These are phyloP conservation scores for Rhizopogon vinicolor DNA, from an alignment of 768 basidiomycete species.

Conservation along the genomic window DNA sequence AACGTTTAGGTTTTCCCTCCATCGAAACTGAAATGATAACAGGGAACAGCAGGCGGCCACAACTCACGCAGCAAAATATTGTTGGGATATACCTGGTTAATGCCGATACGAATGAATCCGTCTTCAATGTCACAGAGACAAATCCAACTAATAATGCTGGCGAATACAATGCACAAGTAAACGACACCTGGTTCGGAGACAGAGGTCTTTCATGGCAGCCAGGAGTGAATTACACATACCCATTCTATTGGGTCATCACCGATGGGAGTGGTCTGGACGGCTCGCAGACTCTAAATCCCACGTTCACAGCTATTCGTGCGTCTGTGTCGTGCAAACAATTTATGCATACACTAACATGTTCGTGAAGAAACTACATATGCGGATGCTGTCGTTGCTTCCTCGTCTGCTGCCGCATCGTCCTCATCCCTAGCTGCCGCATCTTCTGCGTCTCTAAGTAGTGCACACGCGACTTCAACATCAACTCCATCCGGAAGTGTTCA, in stretches of 20 bases:
- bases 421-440: conserved; percentile 38
- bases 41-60: conserved; percentile 77
- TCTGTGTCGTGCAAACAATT: conserved; percentile 17
- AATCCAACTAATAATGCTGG: conserved; percentile 58
- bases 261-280: conserved; percentile 53
- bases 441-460: conserved; percentile 16
- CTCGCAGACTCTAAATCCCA: conserved; percentile 59
- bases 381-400: conserved; percentile 58
- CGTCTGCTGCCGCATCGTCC: conserved; percentile 31
- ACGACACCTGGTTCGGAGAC: conserved; percentile 73
- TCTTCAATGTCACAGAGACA: conserved; percentile 38
- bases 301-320: conserved; percentile 79
- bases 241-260: conserved; percentile 79
- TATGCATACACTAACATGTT: not conserved
- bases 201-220: conserved; percentile 43
- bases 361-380: conserved; percentile 69
- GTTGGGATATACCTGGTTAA: conserved; percentile 80
- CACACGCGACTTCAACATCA: conserved; percentile 5
- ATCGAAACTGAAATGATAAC: conserved; percentile 13
- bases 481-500: conserved; percentile 42
- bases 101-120: conserved; percentile 55
- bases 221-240: conserved; percentile 53
- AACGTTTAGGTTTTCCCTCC: conserved; percentile 5
- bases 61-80: conserved; percentile 52
- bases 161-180: conserved; percentile 45